These are phyloP conservation scores for Groenewaldozyma auringiensis DNA, from an alignment of 1,139 yeast genomes.

Conservation along the genomic window DNA sequence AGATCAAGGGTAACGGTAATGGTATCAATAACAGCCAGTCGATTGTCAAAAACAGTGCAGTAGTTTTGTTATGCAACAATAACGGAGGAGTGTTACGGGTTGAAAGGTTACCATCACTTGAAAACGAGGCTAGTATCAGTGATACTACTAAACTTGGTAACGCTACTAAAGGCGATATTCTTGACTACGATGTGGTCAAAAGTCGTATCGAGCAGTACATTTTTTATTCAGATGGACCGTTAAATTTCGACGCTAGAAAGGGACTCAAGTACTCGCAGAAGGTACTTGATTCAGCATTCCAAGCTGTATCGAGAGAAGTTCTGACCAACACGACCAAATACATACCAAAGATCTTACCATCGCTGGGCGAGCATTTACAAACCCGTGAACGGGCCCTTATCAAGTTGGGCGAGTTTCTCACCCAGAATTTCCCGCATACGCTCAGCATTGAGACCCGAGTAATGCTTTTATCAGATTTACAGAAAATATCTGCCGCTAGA, in stretches of 20 bases:
- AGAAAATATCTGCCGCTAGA: slow-evolving; percentile 49
- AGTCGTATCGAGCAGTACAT: slow-evolving; percentile 79
- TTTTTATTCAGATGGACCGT: slow-evolving; percentile 46
- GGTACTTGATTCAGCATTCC: slow-evolving; percentile 44
- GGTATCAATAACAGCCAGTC: slow-evolving; percentile 14
- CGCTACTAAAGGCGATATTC: not conserved
- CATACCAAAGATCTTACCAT: slow-evolving; percentile 40
- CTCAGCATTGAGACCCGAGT: slow-evolving; percentile 31
- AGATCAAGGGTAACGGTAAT: slow-evolving; percentile 5
- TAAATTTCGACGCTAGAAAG: slow-evolving; percentile 47
- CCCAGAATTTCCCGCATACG: slow-evolving; percentile 40
- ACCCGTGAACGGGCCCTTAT: slow-evolving; percentile 36
- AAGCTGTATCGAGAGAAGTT: slow-evolving; percentile 47
- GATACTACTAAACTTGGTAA: slow-evolving; percentile 6
- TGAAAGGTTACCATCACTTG: slow-evolving; percentile 38
- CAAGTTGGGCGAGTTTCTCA: slow-evolving; percentile 42
- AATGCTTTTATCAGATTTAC: slow-evolving; percentile 43
- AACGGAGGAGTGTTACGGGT: slow-evolving; percentile 55
- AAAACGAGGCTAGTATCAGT: not conserved
- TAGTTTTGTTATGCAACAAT: slow-evolving; percentile 49
- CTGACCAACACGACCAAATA: slow-evolving; percentile 41
- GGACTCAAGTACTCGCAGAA: slow-evolving; percentile 30
- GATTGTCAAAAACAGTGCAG: slow-evolving; percentile 33
- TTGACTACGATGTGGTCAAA: slow-evolving; percentile 41
- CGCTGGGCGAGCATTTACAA: slow-evolving; percentile 38